phyloP scores from a whole-genome alignment of 345 rosid species.

The Brassica incana region DNA sequence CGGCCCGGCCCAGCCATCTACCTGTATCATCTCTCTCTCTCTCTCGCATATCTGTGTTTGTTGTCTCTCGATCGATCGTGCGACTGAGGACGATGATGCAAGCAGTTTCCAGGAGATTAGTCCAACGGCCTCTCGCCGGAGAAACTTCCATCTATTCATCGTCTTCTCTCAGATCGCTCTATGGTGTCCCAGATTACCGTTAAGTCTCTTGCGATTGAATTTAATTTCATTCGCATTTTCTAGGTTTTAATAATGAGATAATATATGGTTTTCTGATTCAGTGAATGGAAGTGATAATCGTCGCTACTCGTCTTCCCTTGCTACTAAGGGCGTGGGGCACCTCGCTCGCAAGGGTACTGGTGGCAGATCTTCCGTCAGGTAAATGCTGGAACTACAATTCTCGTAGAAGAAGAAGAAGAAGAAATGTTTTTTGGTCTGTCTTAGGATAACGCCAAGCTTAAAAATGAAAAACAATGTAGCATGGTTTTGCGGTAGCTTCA shows the following conservation, averaged over 20 bases:
- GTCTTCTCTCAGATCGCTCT: constrained; percentile 53
- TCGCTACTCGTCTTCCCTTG: constrained; percentile 66
- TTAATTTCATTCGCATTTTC: constrained; percentile 2
- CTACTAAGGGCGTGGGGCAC: constrained; percentile 72
- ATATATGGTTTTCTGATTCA: constrained; percentile 24
- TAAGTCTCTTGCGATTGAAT: constrained; percentile 23
- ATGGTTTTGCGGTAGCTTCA: background rate
- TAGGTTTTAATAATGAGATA: constrained; percentile 28
- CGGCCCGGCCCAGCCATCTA: background rate
- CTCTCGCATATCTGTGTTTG: constrained; percentile 17
- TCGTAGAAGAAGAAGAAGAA: no score
- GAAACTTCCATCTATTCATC: constrained; percentile 39
- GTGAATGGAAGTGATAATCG: constrained; percentile 62
- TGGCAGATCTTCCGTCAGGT: constrained; percentile 99
- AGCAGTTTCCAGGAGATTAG: constrained; percentile 61
- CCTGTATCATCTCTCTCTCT: background rate
- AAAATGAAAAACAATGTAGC: background rate
- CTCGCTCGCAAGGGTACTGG: constrained; percentile 98
- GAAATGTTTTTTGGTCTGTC: constrained; percentile 1
- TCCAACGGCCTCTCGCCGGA: constrained; percentile 54
- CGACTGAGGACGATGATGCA: constrained; percentile 58
- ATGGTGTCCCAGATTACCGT: constrained; percentile 60
- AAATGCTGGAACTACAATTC: no score
- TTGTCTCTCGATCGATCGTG: constrained; percentile 25
- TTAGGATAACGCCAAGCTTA: background rate